Evolutionary conservation across 805 yeast species (phyloP).

Genomic region (Candida qinlingensis): DNA sequence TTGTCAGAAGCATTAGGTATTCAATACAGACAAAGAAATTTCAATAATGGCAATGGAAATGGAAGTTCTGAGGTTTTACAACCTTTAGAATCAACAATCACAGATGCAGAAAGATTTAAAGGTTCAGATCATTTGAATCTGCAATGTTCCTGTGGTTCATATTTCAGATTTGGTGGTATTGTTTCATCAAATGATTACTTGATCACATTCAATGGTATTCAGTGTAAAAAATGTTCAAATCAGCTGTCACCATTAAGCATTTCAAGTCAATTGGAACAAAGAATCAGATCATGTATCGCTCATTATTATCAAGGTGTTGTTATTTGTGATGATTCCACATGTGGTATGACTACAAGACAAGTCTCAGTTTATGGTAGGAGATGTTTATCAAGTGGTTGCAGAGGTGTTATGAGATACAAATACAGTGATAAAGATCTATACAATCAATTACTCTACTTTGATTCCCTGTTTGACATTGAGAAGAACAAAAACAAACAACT

Average conservation of each 20-base stretch:
- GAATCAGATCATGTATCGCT: constrained; percentile 64
- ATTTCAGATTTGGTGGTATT: constrained; percentile 72
- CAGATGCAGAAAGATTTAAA: constrained; percentile 79
- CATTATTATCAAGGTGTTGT: constrained; percentile 85
- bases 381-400: constrained; percentile 57
- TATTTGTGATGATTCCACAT: constrained; percentile 77
- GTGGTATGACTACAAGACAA: constrained; percentile 77
- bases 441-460: constrained; percentile 78
- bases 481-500: constrained; percentile 57
- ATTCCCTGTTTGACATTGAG: constrained; percentile 74
- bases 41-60: constrained; percentile 22
- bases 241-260: constrained; percentile 48
- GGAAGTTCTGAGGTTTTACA: constrained; percentile 39
- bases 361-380: constrained; percentile 85
- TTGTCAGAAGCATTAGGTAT: constrained; percentile 75
- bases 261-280: constrained; percentile 68
- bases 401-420: constrained; percentile 75
- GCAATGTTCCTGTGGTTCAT: constrained; percentile 54
- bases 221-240: constrained; percentile 57
- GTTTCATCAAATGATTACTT: constrained; percentile 54
- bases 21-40: constrained; percentile 47
- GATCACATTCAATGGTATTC: constrained; percentile 63
- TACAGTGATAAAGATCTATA: constrained; percentile 78
- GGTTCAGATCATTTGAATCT: constrained; percentile 51
- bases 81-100: constrained; percentile 76